Conservation (phyloP, 2,329 filamentous ascomycete genomes). For the Microdochium bolleyi region DNA sequence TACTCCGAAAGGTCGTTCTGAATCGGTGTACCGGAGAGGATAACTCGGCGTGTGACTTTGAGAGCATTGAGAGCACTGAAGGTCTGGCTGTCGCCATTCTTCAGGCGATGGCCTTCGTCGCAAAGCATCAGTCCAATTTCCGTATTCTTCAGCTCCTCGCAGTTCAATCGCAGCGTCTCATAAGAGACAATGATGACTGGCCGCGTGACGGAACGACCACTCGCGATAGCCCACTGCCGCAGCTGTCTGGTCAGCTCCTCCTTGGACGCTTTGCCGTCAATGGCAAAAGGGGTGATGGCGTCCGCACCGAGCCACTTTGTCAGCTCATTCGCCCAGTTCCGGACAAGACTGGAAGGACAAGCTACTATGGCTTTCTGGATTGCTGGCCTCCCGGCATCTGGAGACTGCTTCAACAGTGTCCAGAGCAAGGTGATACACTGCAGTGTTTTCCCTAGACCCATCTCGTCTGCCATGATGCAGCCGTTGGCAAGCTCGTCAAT, state of each 20-base stretch:
- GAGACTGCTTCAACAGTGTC: conserved; percentile 92
- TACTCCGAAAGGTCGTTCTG: conserved; percentile 99
- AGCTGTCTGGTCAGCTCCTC: conserved; percentile 86
- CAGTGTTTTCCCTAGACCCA: conserved; percentile 94
- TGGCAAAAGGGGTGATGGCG: conserved; percentile 86
- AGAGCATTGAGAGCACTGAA: conserved; percentile 86
- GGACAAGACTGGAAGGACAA: conserved; percentile 90
- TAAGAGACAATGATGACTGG: conserved; percentile 98
- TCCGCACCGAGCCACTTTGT: conserved; percentile 93
- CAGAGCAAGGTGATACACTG: conserved; percentile 97
- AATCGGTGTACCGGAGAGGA: conserved; percentile 92
- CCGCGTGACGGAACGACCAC: conserved; percentile 78
- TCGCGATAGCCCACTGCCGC: conserved; percentile 89
- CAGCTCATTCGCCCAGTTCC: conserved; percentile 97
- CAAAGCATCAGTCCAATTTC: conserved; percentile 90
- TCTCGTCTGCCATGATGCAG: conserved; percentile 99
- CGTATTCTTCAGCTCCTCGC: conserved; percentile 81
- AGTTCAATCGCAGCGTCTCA: conserved; percentile 86
- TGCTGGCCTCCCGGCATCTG: conserved; percentile 85
- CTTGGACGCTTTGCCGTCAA: conserved; percentile 94
- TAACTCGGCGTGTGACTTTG: conserved; percentile 86
- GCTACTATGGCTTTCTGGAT: conserved; percentile 97
- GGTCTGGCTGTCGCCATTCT: conserved; percentile 94
- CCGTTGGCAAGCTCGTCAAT: conserved; percentile 90
- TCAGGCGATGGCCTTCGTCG: conserved; percentile 92